Base-by-base conservation (phyloP, 2,329 filamentous ascomycete genomes). In the Shiraia sp. region DNA sequence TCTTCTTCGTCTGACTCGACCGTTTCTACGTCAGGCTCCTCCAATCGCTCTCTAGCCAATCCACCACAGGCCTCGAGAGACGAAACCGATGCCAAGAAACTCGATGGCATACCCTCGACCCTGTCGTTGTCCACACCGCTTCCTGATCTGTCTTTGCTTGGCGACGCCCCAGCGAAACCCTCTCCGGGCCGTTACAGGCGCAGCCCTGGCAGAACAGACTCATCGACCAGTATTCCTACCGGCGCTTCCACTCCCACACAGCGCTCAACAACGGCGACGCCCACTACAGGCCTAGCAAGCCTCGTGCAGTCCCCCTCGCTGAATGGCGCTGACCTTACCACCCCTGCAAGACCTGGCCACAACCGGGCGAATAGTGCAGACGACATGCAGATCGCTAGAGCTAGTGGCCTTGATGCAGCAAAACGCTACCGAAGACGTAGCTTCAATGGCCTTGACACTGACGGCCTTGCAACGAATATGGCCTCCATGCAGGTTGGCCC, bases 141-240 rank as follows among this genome's bases (percentile, higher is more conserved):
- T 17, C 78, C 81, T 34, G 79, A 79, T 71, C 51, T 83, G 66
- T 71, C 77, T 55, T 61, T 85, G 72, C 69, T 73, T n/a, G 74
- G 79, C 37, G 78, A 84, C 29, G 75, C 78, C 3, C 75, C 81
- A 15, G 70, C 75, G 32, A 90, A 90, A 59, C 76, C 84, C 15
- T 83, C 87, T 1, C 88, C 89, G 1, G 90, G 96, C 66, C 83
- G 92, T 45, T 96, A 96, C 66, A 81, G 90, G 57, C 85, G 90
- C 45, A 77, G 77, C 40, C 75, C 79, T 43, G 79, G 80, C 53
- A 75, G 80, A 46, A 70, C 74, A 83, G 53, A 78, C 72, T 51
- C 74, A 62, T 57, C 70, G 55, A 57, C 61, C 48, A 65, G 66
- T 35, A 54, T 63, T 14, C 55, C 58, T 2, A 49, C 61, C 0